A percentile compares a stretch with the other conserved stretches of the same genome.
phyloP scores from a whole-genome alignment of 2,329 filamentous ascomycete species.

The Aureobasidium sp. region DNA sequence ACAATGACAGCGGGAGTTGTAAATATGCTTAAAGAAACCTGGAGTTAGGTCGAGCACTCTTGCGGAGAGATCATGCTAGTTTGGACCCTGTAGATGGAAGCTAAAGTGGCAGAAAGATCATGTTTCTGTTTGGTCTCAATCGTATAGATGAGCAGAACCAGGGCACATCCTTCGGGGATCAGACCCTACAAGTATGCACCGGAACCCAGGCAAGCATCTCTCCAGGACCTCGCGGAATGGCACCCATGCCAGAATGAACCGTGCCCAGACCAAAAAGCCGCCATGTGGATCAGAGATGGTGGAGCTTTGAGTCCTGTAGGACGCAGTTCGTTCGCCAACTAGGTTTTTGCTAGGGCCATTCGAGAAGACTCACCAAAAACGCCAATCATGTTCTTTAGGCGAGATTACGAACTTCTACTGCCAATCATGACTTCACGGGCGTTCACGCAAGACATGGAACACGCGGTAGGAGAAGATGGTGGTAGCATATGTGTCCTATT shows the following conservation, averaged over 20 bases:
- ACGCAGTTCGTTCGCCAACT: not conserved
- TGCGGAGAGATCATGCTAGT: constrained; percentile 8
- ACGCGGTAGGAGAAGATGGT: not conserved
- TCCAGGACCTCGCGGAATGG: not conserved
- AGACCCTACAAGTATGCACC: not conserved
- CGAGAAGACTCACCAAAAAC: not conserved
- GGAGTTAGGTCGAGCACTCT: constrained; percentile 5
- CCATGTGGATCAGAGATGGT: constrained; percentile 1
- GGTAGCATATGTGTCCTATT: not conserved
- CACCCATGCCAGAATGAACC: not conserved
- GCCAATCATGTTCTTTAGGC: not conserved
- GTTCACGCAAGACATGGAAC: not conserved
- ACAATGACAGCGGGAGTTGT: not conserved
- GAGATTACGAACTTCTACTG: constrained; percentile 3
- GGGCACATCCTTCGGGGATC: not conserved
- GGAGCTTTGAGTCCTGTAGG: not conserved
- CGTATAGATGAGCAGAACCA: not conserved
- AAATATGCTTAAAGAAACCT: constrained; percentile 5
- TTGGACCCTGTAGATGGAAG: not conserved
- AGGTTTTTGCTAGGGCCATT: not conserved
- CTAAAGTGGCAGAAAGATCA: not conserved
- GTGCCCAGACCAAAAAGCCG: not conserved
- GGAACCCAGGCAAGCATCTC: not conserved
- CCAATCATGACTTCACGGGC: not conserved
- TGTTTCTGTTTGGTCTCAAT: not conserved